Evolutionary conservation across 2,329 filamentous ascomycete genomes (phyloP).

Genomic region (Curvularia eragrostidis): DNA sequence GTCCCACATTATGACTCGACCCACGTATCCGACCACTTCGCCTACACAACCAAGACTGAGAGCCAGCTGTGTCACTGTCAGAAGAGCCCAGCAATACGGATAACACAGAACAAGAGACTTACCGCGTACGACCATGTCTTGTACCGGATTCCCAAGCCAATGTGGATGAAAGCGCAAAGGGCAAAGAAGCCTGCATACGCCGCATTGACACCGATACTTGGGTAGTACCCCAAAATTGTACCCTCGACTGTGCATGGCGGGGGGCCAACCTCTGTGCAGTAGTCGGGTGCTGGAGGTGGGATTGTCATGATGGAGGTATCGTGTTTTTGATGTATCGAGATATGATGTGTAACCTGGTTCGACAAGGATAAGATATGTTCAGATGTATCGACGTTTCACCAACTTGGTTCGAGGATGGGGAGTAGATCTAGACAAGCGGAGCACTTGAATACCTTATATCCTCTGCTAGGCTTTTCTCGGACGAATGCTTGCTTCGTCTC

Average conservation of each 20-base stretch:
- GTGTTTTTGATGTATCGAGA: neutral
- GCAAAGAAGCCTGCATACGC: slow-evolving; percentile 62
- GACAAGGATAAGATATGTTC: neutral
- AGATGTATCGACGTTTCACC: neutral
- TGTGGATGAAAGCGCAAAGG: slow-evolving; percentile 56
- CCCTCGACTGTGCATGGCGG: slow-evolving; percentile 53
- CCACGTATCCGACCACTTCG: slow-evolving; percentile 64
- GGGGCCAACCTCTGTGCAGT: slow-evolving; percentile 27
- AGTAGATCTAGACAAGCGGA: neutral
- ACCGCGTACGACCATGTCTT: slow-evolving; percentile 63
- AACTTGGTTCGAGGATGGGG: neutral
- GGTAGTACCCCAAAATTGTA: slow-evolving; percentile 62
- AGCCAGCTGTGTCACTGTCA: slow-evolving; percentile 44
- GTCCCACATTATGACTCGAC: slow-evolving; percentile 60
- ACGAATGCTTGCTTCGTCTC: slow-evolving; percentile 12
- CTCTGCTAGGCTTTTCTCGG: neutral
- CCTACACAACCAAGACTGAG: slow-evolving; percentile 58
- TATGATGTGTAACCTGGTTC: neutral
- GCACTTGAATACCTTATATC: slow-evolving; percentile 25
- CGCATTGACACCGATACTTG: slow-evolving; percentile 58
- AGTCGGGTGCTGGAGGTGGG: slow-evolving; percentile 26
- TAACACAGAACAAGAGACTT: neutral
- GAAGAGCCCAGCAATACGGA: neutral
- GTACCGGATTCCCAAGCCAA: slow-evolving; percentile 58
- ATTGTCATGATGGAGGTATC: slow-evolving; percentile 24